Evolutionary conservation across 2,329 filamentous ascomycete species (phyloP), one percentile per base, ranked within the genome.

Genomic region (Cercospora sp.): DNA sequence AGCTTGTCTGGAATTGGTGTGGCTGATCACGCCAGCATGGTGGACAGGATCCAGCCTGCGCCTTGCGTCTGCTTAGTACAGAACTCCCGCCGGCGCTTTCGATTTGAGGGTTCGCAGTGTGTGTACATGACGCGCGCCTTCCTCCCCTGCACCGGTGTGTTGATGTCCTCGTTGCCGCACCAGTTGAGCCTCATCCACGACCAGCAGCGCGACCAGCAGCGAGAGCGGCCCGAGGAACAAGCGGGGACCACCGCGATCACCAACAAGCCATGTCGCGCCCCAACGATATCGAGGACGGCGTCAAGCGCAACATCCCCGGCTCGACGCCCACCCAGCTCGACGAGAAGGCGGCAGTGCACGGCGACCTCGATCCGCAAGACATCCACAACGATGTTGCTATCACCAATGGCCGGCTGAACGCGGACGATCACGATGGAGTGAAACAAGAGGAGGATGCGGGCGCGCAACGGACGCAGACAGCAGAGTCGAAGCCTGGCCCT

Each of bases 401-500:
- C 23, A 66, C 64, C 31, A 68, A 69, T 55, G 63, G 51, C 30
- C 68, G 63, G 62, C 64, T 66, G 64, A 63, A 62, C 42, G 66
- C 60, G 33, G 48, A 57, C 13, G 48, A 57, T 28, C 31, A 42
- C 42, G 13, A 63, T 5, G 26, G 26, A 16, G 40, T 57, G 30
- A 67, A 68, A 60, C 66, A 70, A 60, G 67, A 72, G 31, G 31
- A 63, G 31, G 66, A 63, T 23, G 64, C 59, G 18, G 23, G 63
- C 51, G 62, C 58, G 10, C 64, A 65, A 26, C 53, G 64, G 12
- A 48, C 57, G 30, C 60, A 68, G 45, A 53, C 59, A 2, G 63
- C 69, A 55, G 64, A 72, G 13, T 67, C 67, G 42, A 72, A 73
- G 53, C 62, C 69, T 18, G 64, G 65, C 6, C 92, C 91, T 0